Percentiles rank a stretch among this genome's conserved stretches.
Conservation (phyloP, 1,284 basidiomycete species). For the Sporisorium iseilematis-ciliati region DNA sequence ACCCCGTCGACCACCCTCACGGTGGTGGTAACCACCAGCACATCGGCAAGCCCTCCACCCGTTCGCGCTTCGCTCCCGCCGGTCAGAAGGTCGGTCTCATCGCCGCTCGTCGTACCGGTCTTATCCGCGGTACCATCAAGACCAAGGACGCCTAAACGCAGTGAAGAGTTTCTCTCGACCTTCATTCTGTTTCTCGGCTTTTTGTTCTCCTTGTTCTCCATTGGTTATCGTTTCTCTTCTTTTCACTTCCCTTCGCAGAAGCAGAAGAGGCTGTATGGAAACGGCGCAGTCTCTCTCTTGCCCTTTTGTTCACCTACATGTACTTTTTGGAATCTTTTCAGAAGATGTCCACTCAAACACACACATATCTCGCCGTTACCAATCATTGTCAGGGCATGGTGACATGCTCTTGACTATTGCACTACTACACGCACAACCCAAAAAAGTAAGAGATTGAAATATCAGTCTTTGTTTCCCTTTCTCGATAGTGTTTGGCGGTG, state of each 20-base stretch:
- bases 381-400: background rate
- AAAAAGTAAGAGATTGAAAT: constrained; percentile 6
- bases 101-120: constrained; percentile 69
- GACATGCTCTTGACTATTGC: background rate
- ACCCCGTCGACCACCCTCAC: constrained; percentile 70
- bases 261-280: constrained; percentile 17
- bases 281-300: constrained; percentile 20
- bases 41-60: constrained; percentile 69
- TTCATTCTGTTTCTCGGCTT: background rate
- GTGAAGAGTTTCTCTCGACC: background rate
- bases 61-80: constrained; percentile 58
- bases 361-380: constrained; percentile 22
- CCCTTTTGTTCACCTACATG: constrained; percentile 7
- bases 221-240: constrained; percentile 1
- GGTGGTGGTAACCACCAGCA: constrained; percentile 71
- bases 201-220: constrained; percentile 1
- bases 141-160: constrained; percentile 61
- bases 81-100: constrained; percentile 70
- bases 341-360: background rate
- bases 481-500: too few relatives aligned
- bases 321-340: constrained; percentile 8
- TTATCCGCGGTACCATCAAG: constrained; percentile 69
- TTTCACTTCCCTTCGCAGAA: background rate
- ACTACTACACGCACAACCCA: constrained; percentile 8
- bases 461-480: background rate